Conservation (phyloP, 2,329 filamentous ascomycete species). For the Didymella segeticola region DNA sequence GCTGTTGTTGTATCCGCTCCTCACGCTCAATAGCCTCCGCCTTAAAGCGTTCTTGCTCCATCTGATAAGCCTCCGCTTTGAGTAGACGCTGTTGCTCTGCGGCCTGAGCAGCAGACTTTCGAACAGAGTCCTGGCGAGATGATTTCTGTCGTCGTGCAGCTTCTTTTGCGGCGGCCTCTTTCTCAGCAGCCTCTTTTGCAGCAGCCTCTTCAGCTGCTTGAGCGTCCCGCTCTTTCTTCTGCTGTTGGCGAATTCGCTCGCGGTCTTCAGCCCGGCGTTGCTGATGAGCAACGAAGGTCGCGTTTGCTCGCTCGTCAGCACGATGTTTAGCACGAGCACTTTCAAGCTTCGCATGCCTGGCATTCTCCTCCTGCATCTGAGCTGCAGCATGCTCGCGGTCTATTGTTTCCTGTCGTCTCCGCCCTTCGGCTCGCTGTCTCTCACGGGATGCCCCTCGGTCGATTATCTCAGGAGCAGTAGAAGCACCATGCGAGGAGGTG, state of each 20-base stretch:
- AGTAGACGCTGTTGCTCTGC: slow-evolving; percentile 29
- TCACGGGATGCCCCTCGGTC: slow-evolving; percentile 32
- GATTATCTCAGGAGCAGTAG: slow-evolving; percentile 30
- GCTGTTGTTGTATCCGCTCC: slow-evolving; percentile 25
- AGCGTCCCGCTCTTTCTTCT: slow-evolving; percentile 16
- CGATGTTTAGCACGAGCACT: slow-evolving; percentile 31
- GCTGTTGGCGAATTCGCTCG: slow-evolving; percentile 18
- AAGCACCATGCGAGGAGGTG: too few species aligned
- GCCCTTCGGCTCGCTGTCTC: slow-evolving; percentile 28
- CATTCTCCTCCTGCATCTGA: slow-evolving; percentile 24
- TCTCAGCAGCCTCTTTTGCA: slow-evolving; percentile 1
- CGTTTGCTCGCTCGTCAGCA: slow-evolving; percentile 30
- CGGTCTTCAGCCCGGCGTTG: slow-evolving; percentile 24
- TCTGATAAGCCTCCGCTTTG: slow-evolving; percentile 27
- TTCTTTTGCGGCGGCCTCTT: slow-evolving; percentile 4
- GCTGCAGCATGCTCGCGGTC: slow-evolving; percentile 27
- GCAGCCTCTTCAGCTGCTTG: slow-evolving; percentile 12
- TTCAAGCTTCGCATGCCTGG: slow-evolving; percentile 38
- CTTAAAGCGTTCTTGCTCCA: slow-evolving; percentile 31
- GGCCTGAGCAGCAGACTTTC: slow-evolving; percentile 11
- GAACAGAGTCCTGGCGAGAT: slow-evolving; percentile 28
- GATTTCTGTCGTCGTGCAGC: not conserved
- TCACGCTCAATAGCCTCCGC: slow-evolving; percentile 37
- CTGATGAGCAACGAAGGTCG: slow-evolving; percentile 28
- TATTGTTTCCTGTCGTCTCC: slow-evolving; percentile 32